phyloP scores from a whole-genome alignment of 202 grass and related monocot genomes.

The Alloteropsis angusta region DNA sequence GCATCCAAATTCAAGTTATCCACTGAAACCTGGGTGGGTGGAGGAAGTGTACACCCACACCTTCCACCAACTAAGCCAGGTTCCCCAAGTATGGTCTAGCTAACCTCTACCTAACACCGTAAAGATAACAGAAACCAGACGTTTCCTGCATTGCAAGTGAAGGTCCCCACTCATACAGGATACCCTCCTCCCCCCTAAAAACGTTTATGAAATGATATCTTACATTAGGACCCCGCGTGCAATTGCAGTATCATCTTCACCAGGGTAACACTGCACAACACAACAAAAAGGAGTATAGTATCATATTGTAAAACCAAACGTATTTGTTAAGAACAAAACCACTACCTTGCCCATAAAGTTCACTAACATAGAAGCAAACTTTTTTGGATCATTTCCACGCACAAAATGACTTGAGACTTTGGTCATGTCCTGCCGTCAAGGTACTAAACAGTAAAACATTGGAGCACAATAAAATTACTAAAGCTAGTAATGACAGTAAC shows the following conservation, averaged over 20 bases:
- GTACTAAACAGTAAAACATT: constrained; percentile 25
- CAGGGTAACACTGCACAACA: constrained; percentile 75
- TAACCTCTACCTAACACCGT: background rate
- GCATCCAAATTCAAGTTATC: background rate
- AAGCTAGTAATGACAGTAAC: background rate
- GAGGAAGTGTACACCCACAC: background rate
- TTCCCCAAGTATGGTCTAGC: background rate
- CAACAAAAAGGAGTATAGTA: background rate
- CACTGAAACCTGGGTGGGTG: background rate
- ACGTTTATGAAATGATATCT: constrained; percentile 26
- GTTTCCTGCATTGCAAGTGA: background rate
- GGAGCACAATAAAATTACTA: constrained; percentile 3
- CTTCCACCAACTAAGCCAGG: background rate
- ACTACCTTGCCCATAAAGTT: constrained; percentile 99
- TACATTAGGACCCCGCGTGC: constrained; percentile 83
- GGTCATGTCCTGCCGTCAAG: constrained; percentile 70
- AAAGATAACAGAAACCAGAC: constrained; percentile 16
- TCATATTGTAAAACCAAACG: background rate
- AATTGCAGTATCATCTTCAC: constrained; percentile 95
- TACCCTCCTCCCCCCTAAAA: background rate
- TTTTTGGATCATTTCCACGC: constrained; percentile 73
- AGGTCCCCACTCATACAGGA: background rate
- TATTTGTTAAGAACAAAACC: background rate
- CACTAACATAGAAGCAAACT: constrained; percentile 80
- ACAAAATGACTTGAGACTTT: constrained; percentile 96